Evolutionary conservation across 352 stramenopile species (phyloP).

Genomic region (Globisporangium megalacanthum): DNA sequence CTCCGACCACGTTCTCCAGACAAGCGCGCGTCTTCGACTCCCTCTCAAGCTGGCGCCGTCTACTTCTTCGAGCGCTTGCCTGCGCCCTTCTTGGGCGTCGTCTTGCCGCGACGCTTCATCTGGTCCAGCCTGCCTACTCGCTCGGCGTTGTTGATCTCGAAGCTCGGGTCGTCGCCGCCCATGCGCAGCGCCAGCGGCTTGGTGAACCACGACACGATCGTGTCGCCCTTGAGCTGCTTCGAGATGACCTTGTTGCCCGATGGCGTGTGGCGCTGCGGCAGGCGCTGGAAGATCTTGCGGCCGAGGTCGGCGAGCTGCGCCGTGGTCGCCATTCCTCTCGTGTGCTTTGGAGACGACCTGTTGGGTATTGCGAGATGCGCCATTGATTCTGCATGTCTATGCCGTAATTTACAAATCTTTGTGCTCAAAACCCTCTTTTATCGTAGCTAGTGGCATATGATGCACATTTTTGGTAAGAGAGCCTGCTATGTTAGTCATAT

Average conservation of each 20-base stretch:
- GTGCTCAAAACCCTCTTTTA: neutral
- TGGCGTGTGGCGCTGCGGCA: slow-evolving; percentile 72
- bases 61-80: slow-evolving; percentile 82
- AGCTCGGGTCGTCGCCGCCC: slow-evolving; percentile 80
- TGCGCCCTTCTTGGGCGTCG: slow-evolving; percentile 83
- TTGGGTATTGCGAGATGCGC: slow-evolving; percentile 2
- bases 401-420: slow-evolving; percentile 2
- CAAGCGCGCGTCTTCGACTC: no score
- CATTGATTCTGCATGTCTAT: slow-evolving; percentile 9
- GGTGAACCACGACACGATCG: slow-evolving; percentile 83
- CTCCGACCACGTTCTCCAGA: neutral
- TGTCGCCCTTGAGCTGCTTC: slow-evolving; percentile 85
- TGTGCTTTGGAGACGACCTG: slow-evolving; percentile 4
- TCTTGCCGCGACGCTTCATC: slow-evolving; percentile 86
- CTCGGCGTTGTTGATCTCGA: slow-evolving; percentile 76
- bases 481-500: no score
- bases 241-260: slow-evolving; percentile 88
- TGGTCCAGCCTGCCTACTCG: slow-evolving; percentile 72
- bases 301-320: slow-evolving; percentile 73
- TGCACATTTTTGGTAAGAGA: no score
- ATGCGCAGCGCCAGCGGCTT: slow-evolving; percentile 74
- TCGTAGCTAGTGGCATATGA: no score
- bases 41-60: neutral
- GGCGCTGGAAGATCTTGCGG: slow-evolving; percentile 86
- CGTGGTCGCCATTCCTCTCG: slow-evolving; percentile 24